Conservation (phyloP, 495 filamentous ascomycete genomes). For the Cairneyella variabilis region DNA sequence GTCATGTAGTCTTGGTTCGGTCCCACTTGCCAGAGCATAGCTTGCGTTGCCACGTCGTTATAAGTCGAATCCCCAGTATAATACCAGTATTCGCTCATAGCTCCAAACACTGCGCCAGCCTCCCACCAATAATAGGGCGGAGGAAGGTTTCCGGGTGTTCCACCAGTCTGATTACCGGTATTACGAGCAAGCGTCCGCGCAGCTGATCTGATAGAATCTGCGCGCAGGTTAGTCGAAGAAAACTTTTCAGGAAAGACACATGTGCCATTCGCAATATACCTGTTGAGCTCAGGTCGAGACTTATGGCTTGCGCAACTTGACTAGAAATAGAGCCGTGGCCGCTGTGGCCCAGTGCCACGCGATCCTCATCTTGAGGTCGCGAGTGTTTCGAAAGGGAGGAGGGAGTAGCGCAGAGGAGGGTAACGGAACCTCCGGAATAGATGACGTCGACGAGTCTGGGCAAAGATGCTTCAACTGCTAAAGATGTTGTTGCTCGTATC, state of each 20-base stretch:
- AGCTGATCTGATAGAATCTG: constrained; percentile 58
- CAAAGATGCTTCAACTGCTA: neutral
- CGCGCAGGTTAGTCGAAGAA: neutral
- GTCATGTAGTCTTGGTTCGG: constrained; percentile 57
- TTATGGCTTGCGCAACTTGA: constrained; percentile 17
- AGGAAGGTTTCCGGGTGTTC: constrained; percentile 58
- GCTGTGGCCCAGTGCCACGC: neutral
- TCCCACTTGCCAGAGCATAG: constrained; percentile 56
- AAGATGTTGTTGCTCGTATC: neutral
- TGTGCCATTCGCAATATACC: constrained; percentile 6
- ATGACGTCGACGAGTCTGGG: neutral
- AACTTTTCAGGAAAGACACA: neutral
- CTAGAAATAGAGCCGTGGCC: constrained; percentile 3
- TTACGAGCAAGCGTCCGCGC: constrained; percentile 58
- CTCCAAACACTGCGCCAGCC: constrained; percentile 70
- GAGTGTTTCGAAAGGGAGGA: neutral
- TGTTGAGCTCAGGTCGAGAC: constrained; percentile 19
- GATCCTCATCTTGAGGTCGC: constrained; percentile 19
- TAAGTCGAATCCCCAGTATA: constrained; percentile 62
- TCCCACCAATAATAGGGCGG: constrained; percentile 76
- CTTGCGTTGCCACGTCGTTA: constrained; percentile 50
- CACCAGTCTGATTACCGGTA: constrained; percentile 63
- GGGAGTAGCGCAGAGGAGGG: no score
- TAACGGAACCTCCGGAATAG: no score
- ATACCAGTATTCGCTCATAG: constrained; percentile 68